Evolutionary conservation across 1,284 basidiomycete genomes (phyloP), one percentile per base, ranked within the genome.

Genomic region (Fistulina hepatica): DNA sequence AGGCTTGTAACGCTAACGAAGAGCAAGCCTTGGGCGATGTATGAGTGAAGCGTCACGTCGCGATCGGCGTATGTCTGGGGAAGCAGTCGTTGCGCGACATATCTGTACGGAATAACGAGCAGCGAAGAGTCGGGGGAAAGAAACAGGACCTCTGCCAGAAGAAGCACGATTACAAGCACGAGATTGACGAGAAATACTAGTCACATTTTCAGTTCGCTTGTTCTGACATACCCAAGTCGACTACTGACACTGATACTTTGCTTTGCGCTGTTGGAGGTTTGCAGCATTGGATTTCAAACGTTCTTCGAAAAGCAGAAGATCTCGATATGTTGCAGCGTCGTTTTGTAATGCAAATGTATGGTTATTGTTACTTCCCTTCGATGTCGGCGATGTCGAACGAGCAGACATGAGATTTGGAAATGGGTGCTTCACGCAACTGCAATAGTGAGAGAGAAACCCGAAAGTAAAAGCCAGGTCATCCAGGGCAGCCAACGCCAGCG

Each of bases 221-320:
- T 40, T 17, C 13, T 26, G 15, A 17, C 11, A 15, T 38, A 32
- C 21, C 9, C 21, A 21, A 32, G 16, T 8, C 9, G 24, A 36
- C 22, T 37, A 76, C 79, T 52, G 59, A 93, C 92, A 62, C 61
- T 91, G 84, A 63, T 97, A 97, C 49, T 85, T 74, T 34, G 78
- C 69, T 57, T 92, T 88, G 43, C 93, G 71, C 32, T 76, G 69
- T 52, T 85, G 79, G 13, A 97, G 65, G 44, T 73, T 76, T 8
- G 81, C 74, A 3, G 90, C 90, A 56, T 89, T 97, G 36, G 84
- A 85, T 62, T 97, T 97, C 39, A 98, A 74, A 12, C 95, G 71
- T 59, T 98, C 93, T 61, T 98, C 94, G 47, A 98, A 97, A 36
- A 92, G 66, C 25, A 97, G 71, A 20, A 98, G 65, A 57, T 98